These are phyloP conservation scores for Colletotrichum higginsianum DNA, from an alignment of 2,329 filamentous ascomycete genomes.

Conservation along the genomic window DNA sequence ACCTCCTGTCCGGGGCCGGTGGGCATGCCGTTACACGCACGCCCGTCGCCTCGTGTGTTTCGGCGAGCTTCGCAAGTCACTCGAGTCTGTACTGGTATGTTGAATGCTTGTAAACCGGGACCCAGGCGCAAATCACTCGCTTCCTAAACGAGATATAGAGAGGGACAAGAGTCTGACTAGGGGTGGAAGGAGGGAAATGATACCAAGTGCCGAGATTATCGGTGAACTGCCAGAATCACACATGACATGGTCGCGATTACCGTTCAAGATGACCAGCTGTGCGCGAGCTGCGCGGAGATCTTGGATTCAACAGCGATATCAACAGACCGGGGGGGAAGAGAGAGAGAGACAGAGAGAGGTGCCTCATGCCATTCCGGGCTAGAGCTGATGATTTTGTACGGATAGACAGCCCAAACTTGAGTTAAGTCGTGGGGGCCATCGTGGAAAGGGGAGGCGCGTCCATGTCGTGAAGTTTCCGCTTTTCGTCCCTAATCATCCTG, in stretches of 20 bases:
- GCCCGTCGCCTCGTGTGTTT: slow-evolving; percentile 22
- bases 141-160: neutral
- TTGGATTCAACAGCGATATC: neutral
- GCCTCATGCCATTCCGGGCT: neutral
- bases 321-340: neutral
- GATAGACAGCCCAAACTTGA: too few relatives aligned
- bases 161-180: neutral
- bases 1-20: neutral
- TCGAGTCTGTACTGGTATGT: neutral
- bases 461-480: neutral
- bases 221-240: slow-evolving; percentile 7
- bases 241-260: neutral
- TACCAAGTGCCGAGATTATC: neutral
- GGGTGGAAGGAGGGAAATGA: neutral
- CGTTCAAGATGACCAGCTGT: too few relatives aligned
- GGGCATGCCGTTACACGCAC: slow-evolving; percentile 2
- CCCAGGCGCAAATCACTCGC: neutral
- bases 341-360: neutral
- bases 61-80: neutral
- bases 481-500: neutral
- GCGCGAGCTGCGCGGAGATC: neutral
- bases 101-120: neutral
- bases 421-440: slow-evolving; percentile 7
- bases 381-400: too few relatives aligned
- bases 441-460: neutral